Evolutionary conservation across 2,329 filamentous ascomycete species (phyloP), one percentile per base, ranked within the genome.

Genomic region (Mycocentrospora acerina): DNA sequence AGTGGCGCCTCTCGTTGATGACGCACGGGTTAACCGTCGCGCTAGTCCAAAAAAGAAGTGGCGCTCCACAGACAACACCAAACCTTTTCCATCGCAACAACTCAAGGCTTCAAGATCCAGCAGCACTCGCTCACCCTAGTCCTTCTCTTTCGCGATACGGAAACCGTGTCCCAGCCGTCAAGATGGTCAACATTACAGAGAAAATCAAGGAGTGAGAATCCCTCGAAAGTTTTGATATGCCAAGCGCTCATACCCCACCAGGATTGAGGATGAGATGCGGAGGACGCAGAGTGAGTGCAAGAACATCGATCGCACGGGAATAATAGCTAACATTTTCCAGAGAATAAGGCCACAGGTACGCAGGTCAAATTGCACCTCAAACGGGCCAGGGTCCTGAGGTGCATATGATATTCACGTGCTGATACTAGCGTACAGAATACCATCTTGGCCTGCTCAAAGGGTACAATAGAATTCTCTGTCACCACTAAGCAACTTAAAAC

Each of bases 241-340:
- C 48, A 49, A 54, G 55, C 40, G 46, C 50, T 66, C 45, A 66
- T 59, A 48, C 57, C 58, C 55, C 57, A 48, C 51, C 51, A 96
- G 91, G 83, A 98, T 98, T 63, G 93, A 98, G 81, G 90, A 95
- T 74, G 93, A 98, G 85, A 98, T 98, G 93, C 85, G 82, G 70
- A 91, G 82, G 82, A 98, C 93, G 62, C 93, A 98, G 76, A 98
- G 91, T 95, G 82, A 76, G 57, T 51, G 13, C 32, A 24, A 17
- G 11, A 31, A 29, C 24, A 18, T 35, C 17, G 4, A n/a, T 8
- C 24, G 9, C n/a, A 18, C 28, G 14, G 22, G 7, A 30, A 4
- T 16, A 13, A 18, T 34, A 40, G 49, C 71, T 76, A 51, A 75
- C 46, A 30, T 26, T 28, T 44, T 46, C 60, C 62, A 95, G 91